Conservation (phyloP, 2,329 filamentous ascomycete genomes). For the Plectosphaerella cucumerina region DNA sequence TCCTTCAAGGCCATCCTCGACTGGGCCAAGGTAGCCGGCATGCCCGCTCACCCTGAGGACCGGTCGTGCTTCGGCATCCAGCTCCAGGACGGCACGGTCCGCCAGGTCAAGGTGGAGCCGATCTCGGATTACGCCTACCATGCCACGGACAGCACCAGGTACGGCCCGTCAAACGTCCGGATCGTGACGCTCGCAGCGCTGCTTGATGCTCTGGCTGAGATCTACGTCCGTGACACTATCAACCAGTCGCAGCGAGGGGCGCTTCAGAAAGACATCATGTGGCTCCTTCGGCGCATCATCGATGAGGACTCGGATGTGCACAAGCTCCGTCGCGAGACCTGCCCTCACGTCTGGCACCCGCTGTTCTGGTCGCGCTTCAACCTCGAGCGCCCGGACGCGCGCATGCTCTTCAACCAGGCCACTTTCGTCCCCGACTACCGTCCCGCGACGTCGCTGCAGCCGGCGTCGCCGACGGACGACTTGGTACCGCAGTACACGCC, state of each 20-base stretch:
- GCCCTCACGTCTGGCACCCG: conserved; percentile 9
- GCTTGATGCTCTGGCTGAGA: conserved; percentile 26
- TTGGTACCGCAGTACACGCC: too few species aligned
- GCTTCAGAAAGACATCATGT: conserved; percentile 25
- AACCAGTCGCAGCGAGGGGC: conserved; percentile 6
- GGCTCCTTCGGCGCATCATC: conserved; percentile 27
- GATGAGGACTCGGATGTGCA: conserved; percentile 13
- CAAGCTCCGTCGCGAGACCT: conserved; percentile 5
- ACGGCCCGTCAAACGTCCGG: neutral
- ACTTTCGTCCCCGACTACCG: conserved; percentile 6
- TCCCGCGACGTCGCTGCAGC: too few species aligned
- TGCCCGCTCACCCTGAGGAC: conserved; percentile 21
- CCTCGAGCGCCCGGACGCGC: conserved; percentile 1
- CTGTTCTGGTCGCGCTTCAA: conserved; percentile 18
- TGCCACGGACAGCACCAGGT: conserved; percentile 11
- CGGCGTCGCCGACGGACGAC: too few species aligned
- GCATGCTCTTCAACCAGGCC: conserved; percentile 11
- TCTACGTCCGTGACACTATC: conserved; percentile 22
- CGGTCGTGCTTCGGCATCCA: conserved; percentile 39
- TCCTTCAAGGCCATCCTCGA: conserved; percentile 28
- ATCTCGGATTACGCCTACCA: conserved; percentile 24
- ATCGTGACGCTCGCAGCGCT: conserved; percentile 30
- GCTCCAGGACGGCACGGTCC: conserved; percentile 25
- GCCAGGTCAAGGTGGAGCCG: conserved; percentile 32
- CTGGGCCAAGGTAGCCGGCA: conserved; percentile 35